Evolutionary conservation across 106 monocot species (phyloP), one percentile per base, ranked within the genome.

Genomic region (Amphibolis antarctica): DNA sequence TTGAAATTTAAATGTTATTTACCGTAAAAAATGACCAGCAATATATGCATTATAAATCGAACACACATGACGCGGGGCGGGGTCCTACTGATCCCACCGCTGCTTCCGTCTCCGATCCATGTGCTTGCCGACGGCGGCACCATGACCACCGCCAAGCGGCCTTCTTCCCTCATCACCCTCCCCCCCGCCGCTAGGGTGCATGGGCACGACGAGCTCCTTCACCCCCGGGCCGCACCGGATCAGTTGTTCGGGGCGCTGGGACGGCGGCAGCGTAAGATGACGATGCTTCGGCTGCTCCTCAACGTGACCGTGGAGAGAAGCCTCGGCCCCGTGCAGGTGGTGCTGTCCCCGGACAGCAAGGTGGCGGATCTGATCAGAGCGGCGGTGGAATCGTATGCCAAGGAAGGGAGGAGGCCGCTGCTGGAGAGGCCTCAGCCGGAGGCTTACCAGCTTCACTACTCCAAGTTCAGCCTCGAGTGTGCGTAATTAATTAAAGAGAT

Each of bases 271-370:
- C 13, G 19, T 20, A 56, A 26, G 28, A 28, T 10, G 60, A 51
- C 28, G 77, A 60, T 62, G 72, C 46, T 69, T 46, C 72, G 69
- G 75, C 22, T 84, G 4, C 74, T 84, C 59, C 21, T 84, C 30
- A 79, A 77, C 52, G 83, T 84, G 67, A 74, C 79, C 66, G 45
- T 84, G 17, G 57, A 79, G 70, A 49, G 73, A 61, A 84, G 80
- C 74, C 63, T 69, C 31, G 74, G 74, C 57, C 64, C 84, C 1
- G 59, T 84, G 17, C 80, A 74, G 44, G 65, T 80, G 54, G 29
- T 80, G 42, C 44, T 74, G 46, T 66, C 77, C 25, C 67, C 77
- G 68, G 80, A 85, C 46, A 62, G 14, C 36, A 78, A 75, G 25
- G 80, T 78, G 55, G 77, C 59, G 60, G 85, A 85, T 13, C 56